Conservation (phyloP, 2,329 filamentous ascomycete species). For the Ophiostoma novo-ulmi region DNA sequence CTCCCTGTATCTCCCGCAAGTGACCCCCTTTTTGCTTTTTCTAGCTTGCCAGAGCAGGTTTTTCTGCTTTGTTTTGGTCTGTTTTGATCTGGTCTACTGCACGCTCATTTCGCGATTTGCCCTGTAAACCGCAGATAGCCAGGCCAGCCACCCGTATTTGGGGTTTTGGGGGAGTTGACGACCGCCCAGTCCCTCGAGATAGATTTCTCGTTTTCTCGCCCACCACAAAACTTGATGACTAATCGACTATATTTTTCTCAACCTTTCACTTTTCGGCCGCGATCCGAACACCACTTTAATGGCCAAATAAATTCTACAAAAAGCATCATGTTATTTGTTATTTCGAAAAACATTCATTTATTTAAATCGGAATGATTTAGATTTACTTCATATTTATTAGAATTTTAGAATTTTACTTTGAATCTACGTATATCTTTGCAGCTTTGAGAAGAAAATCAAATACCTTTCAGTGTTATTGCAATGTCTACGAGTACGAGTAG, state of each 20-base stretch:
- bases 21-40: slow-evolving; percentile 1
- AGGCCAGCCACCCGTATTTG: neutral
- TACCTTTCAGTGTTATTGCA: neutral
- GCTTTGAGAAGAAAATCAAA: neutral
- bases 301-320: neutral
- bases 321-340: neutral
- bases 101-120: slow-evolving; percentile 11
- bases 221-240: neutral
- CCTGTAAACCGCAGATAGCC: slow-evolving; percentile 11
- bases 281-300: neutral
- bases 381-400: neutral
- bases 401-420: neutral
- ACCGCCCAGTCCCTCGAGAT: slow-evolving; percentile 7
- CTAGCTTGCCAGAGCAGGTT: neutral
- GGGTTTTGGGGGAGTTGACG: slow-evolving; percentile 12
- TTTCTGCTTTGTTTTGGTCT: neutral
- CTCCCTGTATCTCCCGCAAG: slow-evolving; percentile 15
- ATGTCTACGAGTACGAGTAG: neutral
- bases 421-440: neutral
- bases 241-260: neutral
- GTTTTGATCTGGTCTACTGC: neutral
- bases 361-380: neutral
- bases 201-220: neutral
- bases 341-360: too few species aligned
- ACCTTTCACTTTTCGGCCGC: neutral